Conservation (phyloP, 352 stramenopile genomes). For the Phytophthora kernoviae region DNA sequence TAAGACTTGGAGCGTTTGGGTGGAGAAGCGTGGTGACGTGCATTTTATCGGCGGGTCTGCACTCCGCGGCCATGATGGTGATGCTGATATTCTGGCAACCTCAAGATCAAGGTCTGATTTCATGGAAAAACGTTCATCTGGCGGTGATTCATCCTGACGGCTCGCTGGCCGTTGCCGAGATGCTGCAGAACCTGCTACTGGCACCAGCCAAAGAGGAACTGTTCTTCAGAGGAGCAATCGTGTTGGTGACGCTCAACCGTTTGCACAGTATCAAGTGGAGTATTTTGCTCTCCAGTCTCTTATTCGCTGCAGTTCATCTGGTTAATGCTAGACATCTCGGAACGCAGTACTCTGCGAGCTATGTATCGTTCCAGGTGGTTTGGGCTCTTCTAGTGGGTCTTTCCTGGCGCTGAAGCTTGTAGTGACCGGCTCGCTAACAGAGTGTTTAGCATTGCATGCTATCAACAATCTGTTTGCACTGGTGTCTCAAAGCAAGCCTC, state of each 20-base stretch:
- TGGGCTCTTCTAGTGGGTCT: conserved; percentile 52
- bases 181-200: conserved; percentile 42
- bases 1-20: conserved; percentile 16
- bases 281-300: conserved; percentile 32
- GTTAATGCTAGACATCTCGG: conserved; percentile 35
- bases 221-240: conserved; percentile 63
- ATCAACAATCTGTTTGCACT: conserved; percentile 68
- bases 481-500: conserved; percentile 17
- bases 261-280: conserved; percentile 25
- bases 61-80: conserved; percentile 13
- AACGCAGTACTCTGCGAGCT: conserved; percentile 29
- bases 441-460: conserved; percentile 62
- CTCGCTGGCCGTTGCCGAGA: conserved; percentile 11
- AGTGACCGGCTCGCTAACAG: conserved; percentile 44
- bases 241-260: conserved; percentile 55
- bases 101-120: conserved; percentile 19
- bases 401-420: conserved; percentile 44
- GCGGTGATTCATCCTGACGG: conserved; percentile 12
- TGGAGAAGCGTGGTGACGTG: conserved; percentile 11
- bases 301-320: conserved; percentile 62
- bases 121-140: conserved; percentile 28
- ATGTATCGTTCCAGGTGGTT: conserved; percentile 45
- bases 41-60: conserved; percentile 17
- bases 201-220: conserved; percentile 62
- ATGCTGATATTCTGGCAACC: conserved; percentile 12